A percentile compares a stretch with the other conserved stretches of the same genome.
These are phyloP conservation scores for Plasmodium gallinaceum DNA, from an alignment of 169 alveolate genomes.

Conservation along the genomic window DNA sequence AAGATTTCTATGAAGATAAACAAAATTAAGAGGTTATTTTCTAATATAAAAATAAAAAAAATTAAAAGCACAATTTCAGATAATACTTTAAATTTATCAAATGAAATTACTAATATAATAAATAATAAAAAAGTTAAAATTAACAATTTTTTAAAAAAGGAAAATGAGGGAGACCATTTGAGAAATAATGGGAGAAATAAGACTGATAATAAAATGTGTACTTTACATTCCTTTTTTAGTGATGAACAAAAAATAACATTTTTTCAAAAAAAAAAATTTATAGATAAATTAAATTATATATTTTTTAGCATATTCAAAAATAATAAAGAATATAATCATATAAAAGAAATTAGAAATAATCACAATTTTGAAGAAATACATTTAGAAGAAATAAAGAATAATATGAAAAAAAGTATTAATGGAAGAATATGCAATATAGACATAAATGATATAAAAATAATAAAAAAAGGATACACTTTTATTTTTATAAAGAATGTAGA, in stretches of 20 bases:
- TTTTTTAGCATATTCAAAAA: slow-evolving; percentile 11
- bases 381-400: not conserved
- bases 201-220: not conserved
- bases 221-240: not conserved
- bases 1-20: slow-evolving; percentile 15
- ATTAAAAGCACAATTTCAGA: not conserved
- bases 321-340: not conserved
- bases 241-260: not conserved
- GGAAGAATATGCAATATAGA: slow-evolving; percentile 41
- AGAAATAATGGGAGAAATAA: not conserved
- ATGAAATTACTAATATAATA: not conserved
- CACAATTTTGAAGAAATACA: not conserved
- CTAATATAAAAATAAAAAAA: not conserved
- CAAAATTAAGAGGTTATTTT: slow-evolving; percentile 22
- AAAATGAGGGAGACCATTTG: too few species aligned
- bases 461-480: slow-evolving; percentile 30
- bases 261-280: not conserved
- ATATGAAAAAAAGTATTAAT: slow-evolving; percentile 26
- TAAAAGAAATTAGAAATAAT: not conserved
- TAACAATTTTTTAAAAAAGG: not conserved
- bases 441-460: slow-evolving; percentile 33
- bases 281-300: slow-evolving; percentile 20
- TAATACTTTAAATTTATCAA: not conserved
- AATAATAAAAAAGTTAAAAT: not conserved
- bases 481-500: slow-evolving; percentile 1